Percentiles rank a stretch among this genome's conserved stretches.
Conservation (phyloP, 1,284 basidiomycete species). For the Sphagnurus paluster region DNA sequence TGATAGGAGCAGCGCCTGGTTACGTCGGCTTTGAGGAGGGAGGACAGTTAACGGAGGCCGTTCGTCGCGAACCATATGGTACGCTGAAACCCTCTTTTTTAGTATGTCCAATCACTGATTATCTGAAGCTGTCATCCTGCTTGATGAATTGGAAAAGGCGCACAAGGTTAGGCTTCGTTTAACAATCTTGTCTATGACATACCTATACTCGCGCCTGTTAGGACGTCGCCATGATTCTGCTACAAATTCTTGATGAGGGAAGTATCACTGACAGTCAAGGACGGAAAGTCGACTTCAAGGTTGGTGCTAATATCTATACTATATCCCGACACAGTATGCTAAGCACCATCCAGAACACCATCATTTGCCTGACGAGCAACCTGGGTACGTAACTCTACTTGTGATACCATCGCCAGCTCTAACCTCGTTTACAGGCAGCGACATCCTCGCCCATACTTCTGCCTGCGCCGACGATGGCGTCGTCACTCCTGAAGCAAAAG, state of each 20-base stretch:
- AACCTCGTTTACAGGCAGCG: constrained; percentile 44
- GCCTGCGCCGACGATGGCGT: constrained; percentile 68
- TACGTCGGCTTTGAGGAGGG: constrained; percentile 95
- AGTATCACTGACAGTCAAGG: constrained; percentile 85
- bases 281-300: constrained; percentile 79
- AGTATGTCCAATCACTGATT: background rate
- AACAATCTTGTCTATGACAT: background rate
- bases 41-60: constrained; percentile 87
- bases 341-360: constrained; percentile 61
- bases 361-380: constrained; percentile 70
- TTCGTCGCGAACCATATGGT: constrained; percentile 82
- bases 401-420: background rate
- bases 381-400: constrained; percentile 35
- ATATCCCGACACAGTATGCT: background rate
- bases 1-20: constrained; percentile 90
- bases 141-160: constrained; percentile 92
- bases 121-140: constrained; percentile 65
- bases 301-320: constrained; percentile 24
- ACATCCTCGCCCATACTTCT: constrained; percentile 73
- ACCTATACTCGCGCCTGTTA: constrained; percentile 18
- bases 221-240: constrained; percentile 88
- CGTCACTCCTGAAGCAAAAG: constrained; percentile 63
- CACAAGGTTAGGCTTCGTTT: constrained; percentile 54
- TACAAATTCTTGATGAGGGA: constrained; percentile 94
- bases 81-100: constrained; percentile 19